Conservation (phyloP, 495 filamentous ascomycete genomes). For the Talaromyces borbonicus region DNA sequence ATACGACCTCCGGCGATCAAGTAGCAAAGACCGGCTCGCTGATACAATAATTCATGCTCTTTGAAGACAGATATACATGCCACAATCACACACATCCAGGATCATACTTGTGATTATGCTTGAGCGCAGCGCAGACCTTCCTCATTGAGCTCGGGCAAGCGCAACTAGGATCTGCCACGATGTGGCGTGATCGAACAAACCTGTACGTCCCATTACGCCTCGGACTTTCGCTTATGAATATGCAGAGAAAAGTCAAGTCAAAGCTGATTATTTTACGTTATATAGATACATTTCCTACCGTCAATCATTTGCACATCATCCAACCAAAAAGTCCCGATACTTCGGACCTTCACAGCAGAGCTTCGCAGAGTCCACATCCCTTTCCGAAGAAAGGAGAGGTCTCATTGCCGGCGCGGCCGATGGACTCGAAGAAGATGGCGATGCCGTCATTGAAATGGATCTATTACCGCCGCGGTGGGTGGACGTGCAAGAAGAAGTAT, state of each 20-base stretch:
- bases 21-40: too few species aligned
- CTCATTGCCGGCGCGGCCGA: constrained; percentile 60
- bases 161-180: constrained; percentile 42
- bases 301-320: constrained; percentile 94
- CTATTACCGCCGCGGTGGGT: constrained; percentile 90
- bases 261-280: constrained; percentile 10
- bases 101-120: not conserved
- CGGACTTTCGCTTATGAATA: too few species aligned
- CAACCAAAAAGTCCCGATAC: constrained; percentile 72
- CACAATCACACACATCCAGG: not conserved
- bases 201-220: constrained; percentile 51
- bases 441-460: constrained; percentile 98
- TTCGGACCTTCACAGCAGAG: constrained; percentile 53
- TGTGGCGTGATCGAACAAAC: constrained; percentile 98
- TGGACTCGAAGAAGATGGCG: constrained; percentile 77
- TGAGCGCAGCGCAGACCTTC: not conserved
- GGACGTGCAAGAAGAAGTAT: constrained; percentile 89
- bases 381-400: constrained; percentile 71
- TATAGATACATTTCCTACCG: constrained; percentile 94
- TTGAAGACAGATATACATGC: not conserved
- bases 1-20: too few species aligned
- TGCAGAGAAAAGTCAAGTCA: too few species aligned
- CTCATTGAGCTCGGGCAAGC: constrained; percentile 2
- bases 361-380: constrained; percentile 52
- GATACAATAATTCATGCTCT: too few species aligned